These are phyloP conservation scores for Boletus pseudo-olivaceus DNA, from an alignment of 768 basidiomycete genomes.

Conservation along the genomic window DNA sequence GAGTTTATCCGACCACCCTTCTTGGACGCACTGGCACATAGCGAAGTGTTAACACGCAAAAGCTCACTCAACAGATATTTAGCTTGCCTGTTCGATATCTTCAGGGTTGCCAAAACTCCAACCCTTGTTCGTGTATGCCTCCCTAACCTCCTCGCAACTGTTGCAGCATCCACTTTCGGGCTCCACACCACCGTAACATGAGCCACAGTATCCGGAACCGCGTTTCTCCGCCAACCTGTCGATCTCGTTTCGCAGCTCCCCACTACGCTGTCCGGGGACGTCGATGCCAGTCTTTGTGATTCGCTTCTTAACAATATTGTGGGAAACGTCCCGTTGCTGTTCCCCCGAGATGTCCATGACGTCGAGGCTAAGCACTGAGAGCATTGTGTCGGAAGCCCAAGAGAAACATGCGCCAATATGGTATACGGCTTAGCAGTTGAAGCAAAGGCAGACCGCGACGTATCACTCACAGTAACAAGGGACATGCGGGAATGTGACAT, in stretches of 20 bases:
- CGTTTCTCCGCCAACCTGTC: conserved; percentile 70
- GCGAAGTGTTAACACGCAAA: neutral
- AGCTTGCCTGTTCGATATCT: conserved; percentile 82
- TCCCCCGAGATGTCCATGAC: conserved; percentile 99
- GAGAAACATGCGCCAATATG: neutral
- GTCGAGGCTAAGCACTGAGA: conserved; percentile 86
- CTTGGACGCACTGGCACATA: conserved; percentile 69
- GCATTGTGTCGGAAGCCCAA: neutral
- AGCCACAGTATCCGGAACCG: conserved; percentile 78
- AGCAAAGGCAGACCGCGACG: neutral
- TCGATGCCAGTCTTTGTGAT: conserved; percentile 55
- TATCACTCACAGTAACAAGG: conserved; percentile 87
- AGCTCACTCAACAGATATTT: neutral
- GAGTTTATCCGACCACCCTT: conserved; percentile 94
- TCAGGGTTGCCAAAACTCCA: conserved; percentile 96
- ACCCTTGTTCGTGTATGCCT: conserved; percentile 84
- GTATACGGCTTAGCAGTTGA: neutral
- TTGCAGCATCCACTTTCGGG: conserved; percentile 88
- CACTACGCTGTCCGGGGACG: conserved; percentile 53
- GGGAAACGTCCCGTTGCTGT: conserved; percentile 85
- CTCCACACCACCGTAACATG: conserved; percentile 86
- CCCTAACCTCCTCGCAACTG: conserved; percentile 90
- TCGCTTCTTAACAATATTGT: conserved; percentile 84
- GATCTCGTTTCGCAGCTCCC: conserved; percentile 81
- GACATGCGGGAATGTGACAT: conserved; percentile 93